These are phyloP conservation scores for Oehlia diaphana DNA, from an alignment of 192 early-diverging fungal species.

Conservation along the genomic window DNA sequence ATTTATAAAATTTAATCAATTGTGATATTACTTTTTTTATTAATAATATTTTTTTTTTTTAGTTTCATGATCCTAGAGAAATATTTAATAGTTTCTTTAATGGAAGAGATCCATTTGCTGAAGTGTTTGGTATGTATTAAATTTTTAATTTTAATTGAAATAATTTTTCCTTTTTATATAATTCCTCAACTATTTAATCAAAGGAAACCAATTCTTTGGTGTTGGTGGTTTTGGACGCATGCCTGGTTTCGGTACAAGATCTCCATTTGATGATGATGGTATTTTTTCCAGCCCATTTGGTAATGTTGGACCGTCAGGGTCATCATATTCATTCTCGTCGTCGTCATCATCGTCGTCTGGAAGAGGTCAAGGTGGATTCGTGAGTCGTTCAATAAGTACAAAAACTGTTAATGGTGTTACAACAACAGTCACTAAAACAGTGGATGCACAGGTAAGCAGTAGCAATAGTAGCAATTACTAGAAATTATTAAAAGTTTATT, in stretches of 20 bases:
- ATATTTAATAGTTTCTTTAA: conserved; percentile 38
- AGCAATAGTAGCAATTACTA: not conserved
- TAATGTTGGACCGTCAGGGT: not conserved
- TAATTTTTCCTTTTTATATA: not conserved
- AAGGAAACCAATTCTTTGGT: not conserved
- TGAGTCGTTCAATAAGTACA: not conserved
- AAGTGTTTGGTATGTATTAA: conserved; percentile 31
- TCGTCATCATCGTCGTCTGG: not conserved
- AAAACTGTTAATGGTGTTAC: conserved; percentile 20
- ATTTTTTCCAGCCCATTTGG: not conserved
- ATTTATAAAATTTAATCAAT: not conserved
- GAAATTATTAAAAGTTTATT: too few species aligned
- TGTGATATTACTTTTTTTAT: not conserved
- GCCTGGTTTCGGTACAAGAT: not conserved
- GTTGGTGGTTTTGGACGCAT: not conserved
- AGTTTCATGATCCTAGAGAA: conserved; percentile 42
- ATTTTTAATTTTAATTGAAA: not conserved
- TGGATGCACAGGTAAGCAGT: conserved; percentile 12
- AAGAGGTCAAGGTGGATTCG: not conserved
- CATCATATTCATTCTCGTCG: not conserved
- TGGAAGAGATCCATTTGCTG: conserved; percentile 19
- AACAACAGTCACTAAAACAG: conserved; percentile 10
- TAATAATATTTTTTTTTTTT: not conserved
- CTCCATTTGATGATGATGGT: not conserved
- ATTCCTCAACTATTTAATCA: not conserved